These are phyloP conservation scores for Lactifluus subvellereus DNA, from an alignment of 768 basidiomycete genomes.

Conservation along the genomic window DNA sequence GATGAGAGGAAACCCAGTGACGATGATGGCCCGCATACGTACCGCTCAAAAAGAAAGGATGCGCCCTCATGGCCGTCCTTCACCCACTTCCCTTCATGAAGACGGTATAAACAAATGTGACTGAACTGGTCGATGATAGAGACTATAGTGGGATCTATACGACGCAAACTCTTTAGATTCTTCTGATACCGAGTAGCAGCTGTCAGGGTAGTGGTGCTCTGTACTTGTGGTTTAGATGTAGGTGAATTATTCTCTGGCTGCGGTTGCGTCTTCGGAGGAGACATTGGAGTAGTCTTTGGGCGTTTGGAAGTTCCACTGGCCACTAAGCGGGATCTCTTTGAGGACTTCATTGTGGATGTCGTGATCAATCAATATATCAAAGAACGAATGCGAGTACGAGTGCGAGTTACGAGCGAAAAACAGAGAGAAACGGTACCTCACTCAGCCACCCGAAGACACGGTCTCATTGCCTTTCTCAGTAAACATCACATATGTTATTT, in stretches of 20 bases:
- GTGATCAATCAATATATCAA: background rate
- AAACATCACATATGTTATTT: background rate
- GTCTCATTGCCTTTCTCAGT: conserved; percentile 11
- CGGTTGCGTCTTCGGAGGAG: conserved; percentile 9
- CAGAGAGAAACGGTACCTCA: background rate
- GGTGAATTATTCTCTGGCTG: conserved; percentile 7
- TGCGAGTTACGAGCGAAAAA: too few relatives aligned
- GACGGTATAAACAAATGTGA: conserved; percentile 78
- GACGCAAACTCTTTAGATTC: conserved; percentile 75
- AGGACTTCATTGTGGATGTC: conserved; percentile 17
- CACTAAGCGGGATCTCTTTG: conserved; percentile 17
- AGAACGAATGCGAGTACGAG: background rate
- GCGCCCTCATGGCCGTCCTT: conserved; percentile 83
- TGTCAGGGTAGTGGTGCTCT: conserved; percentile 38
- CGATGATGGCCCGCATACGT: conserved; percentile 27
- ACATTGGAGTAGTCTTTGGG: conserved; percentile 11
- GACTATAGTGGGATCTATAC: conserved; percentile 72
- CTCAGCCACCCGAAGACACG: background rate
- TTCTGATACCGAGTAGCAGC: conserved; percentile 60
- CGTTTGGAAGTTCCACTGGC: conserved; percentile 19
- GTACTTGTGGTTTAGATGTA: conserved; percentile 4
- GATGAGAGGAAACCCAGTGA: conserved; percentile 8
- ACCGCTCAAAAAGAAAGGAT: conserved; percentile 88
- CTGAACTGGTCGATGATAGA: conserved; percentile 85
- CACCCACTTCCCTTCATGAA: conserved; percentile 70